Base-by-base conservation (phyloP, 768 basidiomycete species). In the Lactifluus rugatus region DNA sequence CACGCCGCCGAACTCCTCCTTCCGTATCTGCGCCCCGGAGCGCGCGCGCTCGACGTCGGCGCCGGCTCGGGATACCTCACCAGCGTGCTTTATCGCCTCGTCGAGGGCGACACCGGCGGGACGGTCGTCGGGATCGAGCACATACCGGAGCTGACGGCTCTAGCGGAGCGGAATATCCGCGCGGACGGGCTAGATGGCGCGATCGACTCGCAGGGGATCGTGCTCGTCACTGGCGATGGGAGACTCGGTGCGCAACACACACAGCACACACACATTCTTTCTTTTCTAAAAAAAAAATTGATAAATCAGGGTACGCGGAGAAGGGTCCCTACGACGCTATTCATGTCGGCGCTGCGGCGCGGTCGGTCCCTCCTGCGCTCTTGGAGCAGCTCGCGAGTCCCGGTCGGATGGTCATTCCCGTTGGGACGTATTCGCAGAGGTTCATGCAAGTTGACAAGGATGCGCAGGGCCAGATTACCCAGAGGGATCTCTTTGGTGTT, bases 261-360 rank as follows among this genome's bases (percentile, higher is more conserved):
- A 10, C 11, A 10, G n/a, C 11, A 11, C 11, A 11, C 2, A 10
- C 34, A 2, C 34, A 10, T 13, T 11, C 34, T 13, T 13, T 34
- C 34, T 34, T 1, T 3, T 34, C 8, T 34, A 9, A 34, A 11
- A 5, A 7, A 34, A 34, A 34, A 34, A 34, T n/a, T n/a, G n/a
- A 34, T 5, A 5, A 34, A 34, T 10, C 37, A 68, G 68, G 68
- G 9, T 60, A 58, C 17, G 52, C 64, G 4, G 60, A 56, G n/a
- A 54, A 56, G 31, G 70, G 62, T 0, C 70, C 70, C 1, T 70
- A 64, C 21, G 61, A 91, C 60, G 85, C 82, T 0, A 96, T 97
- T 50, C 94, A 98, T 64, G 94, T 97, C 37, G 95, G 95, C 3
- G 95, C 95, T 0, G 94, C 95, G 0, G 84, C 94, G 0, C 86